Percentiles rank a stretch among this genome's conserved stretches.
phyloP scores from a whole-genome alignment of 176 grass and related monocot species.

The Pontederia paniculata region DNA sequence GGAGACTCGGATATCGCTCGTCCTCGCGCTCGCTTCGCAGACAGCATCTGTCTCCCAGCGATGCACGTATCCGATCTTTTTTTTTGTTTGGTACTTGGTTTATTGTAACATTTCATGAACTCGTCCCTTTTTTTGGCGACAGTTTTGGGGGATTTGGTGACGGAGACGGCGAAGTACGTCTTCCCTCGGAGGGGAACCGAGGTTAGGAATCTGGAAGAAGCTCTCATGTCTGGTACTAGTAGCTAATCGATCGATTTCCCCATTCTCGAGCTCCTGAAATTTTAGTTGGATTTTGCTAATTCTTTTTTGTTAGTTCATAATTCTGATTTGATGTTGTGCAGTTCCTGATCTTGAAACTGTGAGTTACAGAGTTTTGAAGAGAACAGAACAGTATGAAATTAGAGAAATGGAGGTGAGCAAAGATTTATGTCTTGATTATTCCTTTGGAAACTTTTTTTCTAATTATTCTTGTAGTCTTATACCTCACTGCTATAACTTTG shows the following conservation, averaged over 20 bases:
- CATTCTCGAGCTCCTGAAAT: background rate
- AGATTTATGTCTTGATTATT: too few relatives aligned
- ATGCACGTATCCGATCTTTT: constrained; percentile 10
- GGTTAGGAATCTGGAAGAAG: constrained; percentile 60
- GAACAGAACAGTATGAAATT: constrained; percentile 56
- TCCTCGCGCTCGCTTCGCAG: constrained; percentile 66
- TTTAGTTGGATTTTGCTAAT: background rate
- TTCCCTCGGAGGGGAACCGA: constrained; percentile 57
- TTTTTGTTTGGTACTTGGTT: background rate
- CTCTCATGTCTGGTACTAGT: constrained; percentile 62
- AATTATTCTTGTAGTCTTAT: too few relatives aligned
- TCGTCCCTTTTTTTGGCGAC: background rate
- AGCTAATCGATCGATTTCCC: background rate
- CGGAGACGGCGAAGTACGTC: constrained; percentile 57
- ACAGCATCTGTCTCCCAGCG: constrained; percentile 46
- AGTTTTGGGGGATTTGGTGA: constrained; percentile 40
- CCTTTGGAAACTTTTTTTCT: too few relatives aligned
- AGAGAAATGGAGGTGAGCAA: constrained; percentile 65
- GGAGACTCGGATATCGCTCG: constrained; percentile 54
- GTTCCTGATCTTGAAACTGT: constrained; percentile 82
- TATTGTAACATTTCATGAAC: background rate
- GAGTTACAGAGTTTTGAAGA: constrained; percentile 50
- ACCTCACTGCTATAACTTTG: too few relatives aligned
- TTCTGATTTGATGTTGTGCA: constrained; percentile 9
- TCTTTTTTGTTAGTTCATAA: background rate